phyloP scores from a whole-genome alignment of 2,329 filamentous ascomycete genomes.

The Diaporthe caulivora region DNA sequence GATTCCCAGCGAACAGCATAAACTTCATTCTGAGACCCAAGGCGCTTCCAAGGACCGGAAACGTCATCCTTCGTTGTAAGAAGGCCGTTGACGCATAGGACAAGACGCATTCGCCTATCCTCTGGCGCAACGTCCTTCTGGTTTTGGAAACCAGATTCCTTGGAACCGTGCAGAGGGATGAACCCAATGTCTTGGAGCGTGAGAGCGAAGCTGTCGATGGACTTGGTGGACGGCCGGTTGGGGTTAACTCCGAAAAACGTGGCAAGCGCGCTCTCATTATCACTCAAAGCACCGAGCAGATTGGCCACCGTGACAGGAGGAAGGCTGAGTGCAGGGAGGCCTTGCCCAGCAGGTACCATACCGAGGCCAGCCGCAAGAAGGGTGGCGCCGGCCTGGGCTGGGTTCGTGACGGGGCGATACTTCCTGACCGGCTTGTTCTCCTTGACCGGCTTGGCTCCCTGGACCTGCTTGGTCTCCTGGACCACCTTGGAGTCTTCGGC shows the following conservation, averaged over 20 bases:
- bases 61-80: constrained; percentile 78
- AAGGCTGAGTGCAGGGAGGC: constrained; percentile 70
- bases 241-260: constrained; percentile 94
- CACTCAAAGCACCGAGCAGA: constrained; percentile 83
- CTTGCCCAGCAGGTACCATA: constrained; percentile 74
- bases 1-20: constrained; percentile 90
- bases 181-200: constrained; percentile 93
- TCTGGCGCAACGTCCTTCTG: constrained; percentile 65
- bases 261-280: constrained; percentile 84
- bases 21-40: constrained; percentile 80
- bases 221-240: constrained; percentile 83
- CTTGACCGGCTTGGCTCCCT: constrained; percentile 69
- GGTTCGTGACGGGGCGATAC: constrained; percentile 74
- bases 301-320: constrained; percentile 80
- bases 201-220: constrained; percentile 88
- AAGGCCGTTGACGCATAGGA: constrained; percentile 87
- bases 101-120: constrained; percentile 80
- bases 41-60: constrained; percentile 80
- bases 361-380: constrained; percentile 85
- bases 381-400: constrained; percentile 67
- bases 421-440: constrained; percentile 70
- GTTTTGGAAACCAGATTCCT: constrained; percentile 57
- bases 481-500: constrained; percentile 76
- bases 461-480: constrained; percentile 68
- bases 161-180: constrained; percentile 74